A percentile compares a stretch with the other conserved stretches of the same genome.
Evolutionary conservation across 78 protist species (phyloP).

Genomic region (Guillardia theta): DNA sequence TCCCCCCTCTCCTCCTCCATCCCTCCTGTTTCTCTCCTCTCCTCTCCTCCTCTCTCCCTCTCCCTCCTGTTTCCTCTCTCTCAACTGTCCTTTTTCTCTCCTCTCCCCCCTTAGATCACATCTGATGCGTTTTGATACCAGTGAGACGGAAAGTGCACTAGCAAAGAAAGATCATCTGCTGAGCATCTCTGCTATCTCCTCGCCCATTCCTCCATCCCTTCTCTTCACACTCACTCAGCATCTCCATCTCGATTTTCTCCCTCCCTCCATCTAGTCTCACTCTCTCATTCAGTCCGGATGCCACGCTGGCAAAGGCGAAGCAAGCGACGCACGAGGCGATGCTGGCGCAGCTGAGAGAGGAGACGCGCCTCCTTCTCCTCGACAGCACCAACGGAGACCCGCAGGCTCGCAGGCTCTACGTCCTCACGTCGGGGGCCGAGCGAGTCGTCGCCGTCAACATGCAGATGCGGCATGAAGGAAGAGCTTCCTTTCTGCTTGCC

Average conservation of each 20-base stretch:
- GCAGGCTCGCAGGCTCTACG: background rate
- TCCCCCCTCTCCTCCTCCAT: background rate
- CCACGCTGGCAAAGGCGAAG: background rate
- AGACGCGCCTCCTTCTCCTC: background rate
- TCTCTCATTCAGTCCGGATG: background rate
- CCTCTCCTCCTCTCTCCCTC: too few relatives aligned
- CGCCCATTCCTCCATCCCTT: too few relatives aligned
- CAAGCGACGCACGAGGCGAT: background rate
- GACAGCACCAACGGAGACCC: background rate
- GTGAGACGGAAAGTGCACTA: too few relatives aligned
- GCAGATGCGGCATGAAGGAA: background rate
- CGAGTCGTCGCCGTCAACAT: background rate
- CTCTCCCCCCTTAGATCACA: too few relatives aligned
- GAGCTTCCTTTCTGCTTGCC: too few relatives aligned
- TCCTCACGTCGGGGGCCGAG: background rate
- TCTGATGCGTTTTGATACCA: too few relatives aligned
- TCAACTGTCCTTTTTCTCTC: too few relatives aligned
- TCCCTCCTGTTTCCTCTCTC: too few relatives aligned
- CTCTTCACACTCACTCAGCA: background rate
- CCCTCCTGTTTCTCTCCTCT: too few relatives aligned
- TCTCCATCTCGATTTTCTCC: background rate
- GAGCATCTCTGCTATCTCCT: too few relatives aligned
- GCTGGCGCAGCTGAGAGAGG: background rate
- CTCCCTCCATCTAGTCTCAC: background rate
- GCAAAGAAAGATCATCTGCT: background rate